Percentiles rank a stretch among this genome's conserved stretches.
These are phyloP conservation scores for Diaporthe amygdali DNA, from an alignment of 2,329 filamentous ascomycete genomes.

Conservation along the genomic window DNA sequence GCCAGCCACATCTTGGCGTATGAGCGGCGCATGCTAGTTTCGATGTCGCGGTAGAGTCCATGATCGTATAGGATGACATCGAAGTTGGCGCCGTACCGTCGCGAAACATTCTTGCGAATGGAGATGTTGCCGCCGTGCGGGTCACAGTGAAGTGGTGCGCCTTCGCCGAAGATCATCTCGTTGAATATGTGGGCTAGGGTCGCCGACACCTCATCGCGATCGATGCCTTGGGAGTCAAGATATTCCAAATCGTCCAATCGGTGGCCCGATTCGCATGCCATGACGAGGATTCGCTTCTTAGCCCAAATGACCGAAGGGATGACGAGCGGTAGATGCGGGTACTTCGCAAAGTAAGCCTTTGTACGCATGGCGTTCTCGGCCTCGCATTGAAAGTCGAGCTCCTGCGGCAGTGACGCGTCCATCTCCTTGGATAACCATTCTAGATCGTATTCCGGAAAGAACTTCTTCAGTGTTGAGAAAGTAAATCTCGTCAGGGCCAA, in stretches of 20 bases:
- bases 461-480: slow-evolving; percentile 86
- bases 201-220: slow-evolving; percentile 93
- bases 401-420: slow-evolving; percentile 86
- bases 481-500: slow-evolving; percentile 86
- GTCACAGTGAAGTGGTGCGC: slow-evolving; percentile 92
- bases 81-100: slow-evolving; percentile 74
- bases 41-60: slow-evolving; percentile 93
- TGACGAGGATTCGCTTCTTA: slow-evolving; percentile 86
- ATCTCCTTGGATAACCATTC: slow-evolving; percentile 96
- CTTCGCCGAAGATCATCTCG: slow-evolving; percentile 96
- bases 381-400: slow-evolving; percentile 88
- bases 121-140: slow-evolving; percentile 97
- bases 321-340: slow-evolving; percentile 79
- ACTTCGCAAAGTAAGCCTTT: slow-evolving; percentile 77
- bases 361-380: slow-evolving; percentile 83
- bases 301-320: slow-evolving; percentile 92
- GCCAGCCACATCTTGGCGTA: slow-evolving; percentile 99
- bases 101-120: slow-evolving; percentile 75
- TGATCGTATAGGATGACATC: slow-evolving; percentile 97
- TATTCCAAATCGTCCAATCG: slow-evolving; percentile 89
- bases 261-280: slow-evolving; percentile 88
- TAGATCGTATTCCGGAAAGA: slow-evolving; percentile 97
- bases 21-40: slow-evolving; percentile 74
- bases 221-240: slow-evolving; percentile 84
- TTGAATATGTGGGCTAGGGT: slow-evolving; percentile 93